Evolutionary conservation across 2,329 filamentous ascomycete genomes (phyloP).

Genomic region (Akanthomyces uredinophilus): DNA sequence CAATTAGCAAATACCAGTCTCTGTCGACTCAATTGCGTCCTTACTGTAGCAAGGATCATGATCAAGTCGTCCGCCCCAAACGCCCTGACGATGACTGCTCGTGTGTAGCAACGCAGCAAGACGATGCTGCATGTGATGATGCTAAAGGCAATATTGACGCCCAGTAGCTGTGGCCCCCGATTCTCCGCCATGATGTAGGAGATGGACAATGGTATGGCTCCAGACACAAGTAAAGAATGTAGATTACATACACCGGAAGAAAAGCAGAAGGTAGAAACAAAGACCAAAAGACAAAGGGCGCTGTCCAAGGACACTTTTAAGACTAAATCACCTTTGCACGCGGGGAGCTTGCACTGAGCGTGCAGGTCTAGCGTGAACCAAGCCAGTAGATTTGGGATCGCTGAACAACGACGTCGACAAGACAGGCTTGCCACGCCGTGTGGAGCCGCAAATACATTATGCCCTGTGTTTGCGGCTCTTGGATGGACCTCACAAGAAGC

Average conservation of each 20-base stretch:
- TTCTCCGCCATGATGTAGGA: conserved; percentile 15
- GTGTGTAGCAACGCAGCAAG: conserved; percentile 17
- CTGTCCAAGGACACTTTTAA: background rate
- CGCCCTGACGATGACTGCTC: conserved; percentile 28
- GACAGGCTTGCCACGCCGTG: background rate
- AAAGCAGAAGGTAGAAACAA: background rate
- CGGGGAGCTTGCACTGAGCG: background rate
- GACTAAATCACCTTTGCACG: no score
- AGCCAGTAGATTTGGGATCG: background rate
- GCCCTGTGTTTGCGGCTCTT: background rate
- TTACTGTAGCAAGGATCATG: conserved; percentile 33
- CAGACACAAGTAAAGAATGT: background rate
- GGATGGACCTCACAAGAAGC: background rate
- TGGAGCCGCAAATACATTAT: background rate
- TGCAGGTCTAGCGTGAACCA: background rate
- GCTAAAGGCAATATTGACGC: conserved; percentile 23
- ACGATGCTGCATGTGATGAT: conserved; percentile 20
- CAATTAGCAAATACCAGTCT: background rate
- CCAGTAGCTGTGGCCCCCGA: conserved; percentile 24
- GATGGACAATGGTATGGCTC: background rate
- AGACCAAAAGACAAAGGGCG: background rate
- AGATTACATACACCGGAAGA: background rate
- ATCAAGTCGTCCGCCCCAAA: conserved; percentile 37
- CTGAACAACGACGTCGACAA: background rate
- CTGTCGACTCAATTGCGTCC: background rate